Percentiles rank a stretch among this genome's conserved stretches.
These are phyloP conservation scores for Aspergillus saccharolyticus DNA, from an alignment of 495 filamentous ascomycete genomes.

Conservation along the genomic window DNA sequence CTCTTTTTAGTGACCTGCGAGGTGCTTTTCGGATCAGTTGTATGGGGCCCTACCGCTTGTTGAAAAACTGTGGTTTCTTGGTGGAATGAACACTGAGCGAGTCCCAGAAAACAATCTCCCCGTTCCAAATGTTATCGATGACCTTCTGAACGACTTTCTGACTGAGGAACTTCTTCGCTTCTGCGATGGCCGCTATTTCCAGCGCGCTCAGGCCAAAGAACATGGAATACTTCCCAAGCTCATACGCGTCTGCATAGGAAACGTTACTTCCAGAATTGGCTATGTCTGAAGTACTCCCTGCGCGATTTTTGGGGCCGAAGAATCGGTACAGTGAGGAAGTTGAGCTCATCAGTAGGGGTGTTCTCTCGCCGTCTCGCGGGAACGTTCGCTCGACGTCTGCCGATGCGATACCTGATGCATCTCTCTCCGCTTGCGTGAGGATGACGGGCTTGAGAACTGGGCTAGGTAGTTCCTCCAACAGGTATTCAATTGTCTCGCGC, in stretches of 20 bases:
- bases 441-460: slow-evolving; percentile 14
- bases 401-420: slow-evolving; percentile 14
- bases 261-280: slow-evolving; percentile 9
- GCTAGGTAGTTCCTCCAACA: slow-evolving; percentile 68
- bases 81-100: slow-evolving; percentile 65
- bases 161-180: slow-evolving; percentile 85
- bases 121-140: slow-evolving; percentile 85
- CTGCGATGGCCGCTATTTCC: slow-evolving; percentile 84
- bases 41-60: slow-evolving; percentile 45
- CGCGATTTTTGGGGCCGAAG: slow-evolving; percentile 16
- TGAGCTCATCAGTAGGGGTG: slow-evolving; percentile 28
- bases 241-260: slow-evolving; percentile 15
- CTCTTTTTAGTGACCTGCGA: background rate
- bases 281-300: slow-evolving; percentile 10
- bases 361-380: slow-evolving; percentile 19
- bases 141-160: slow-evolving; percentile 82
- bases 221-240: slow-evolving; percentile 55
- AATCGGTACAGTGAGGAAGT: slow-evolving; percentile 25
- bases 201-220: slow-evolving; percentile 79
- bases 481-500: slow-evolving; percentile 74
- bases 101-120: slow-evolving; percentile 91
- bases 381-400: slow-evolving; percentile 3
- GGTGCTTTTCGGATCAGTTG: no score
- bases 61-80: slow-evolving; percentile 81
- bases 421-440: slow-evolving; percentile 25